Base-by-base conservation (phyloP, 2,329 filamentous ascomycete species). In the Xylariaceae sp. region DNA sequence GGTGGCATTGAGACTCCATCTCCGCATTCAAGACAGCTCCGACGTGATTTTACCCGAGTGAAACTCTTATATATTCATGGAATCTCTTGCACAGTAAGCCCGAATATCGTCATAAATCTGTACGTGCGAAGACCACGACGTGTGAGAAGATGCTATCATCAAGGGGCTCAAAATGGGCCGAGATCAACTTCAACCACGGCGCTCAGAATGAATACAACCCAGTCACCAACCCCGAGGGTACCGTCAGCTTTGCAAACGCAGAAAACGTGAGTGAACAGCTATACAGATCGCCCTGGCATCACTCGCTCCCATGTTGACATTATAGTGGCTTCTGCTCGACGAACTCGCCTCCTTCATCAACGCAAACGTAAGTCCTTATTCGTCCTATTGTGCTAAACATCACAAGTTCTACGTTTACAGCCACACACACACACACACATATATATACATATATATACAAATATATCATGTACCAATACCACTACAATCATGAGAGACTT, bases 111-210 rank as follows among this genome's bases (percentile, higher is more conserved):
- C 4, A 27, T 27, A 27, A 7, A 27, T 27, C 22, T 27, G 7
- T 27, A 27, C 7, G 22, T 7, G 22, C 7, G 22, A 27, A 27
- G 7, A 27, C 4, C 22, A 27, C 22, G 22, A 27, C 22, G 22
- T 27, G 22, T 4, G 22, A 27, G 22, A 27, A 7, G 22, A 60
- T 60, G 58, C n/a, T 60, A 33, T 60, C 58, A 3, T 30, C 47
- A 15, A 58, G 58, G 51, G 58, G 45, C 46, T 18, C 42, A n/a
- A 48, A 32, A 6, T 60, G 57, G 57, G 46, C 58, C 3, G 50
- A 54, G 15, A 39, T 49, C 19, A 18, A 14, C 32, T 58, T 54
- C 45, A 38, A 39, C 27, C 58, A 60, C n/a, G 58, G 58, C 5
- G 36, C 44, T 11, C 38, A 43, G 30, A 52, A 59, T 42, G 18